These are phyloP conservation scores for Candida silvatica DNA, from an alignment of 805 yeast species.

Conservation along the genomic window DNA sequence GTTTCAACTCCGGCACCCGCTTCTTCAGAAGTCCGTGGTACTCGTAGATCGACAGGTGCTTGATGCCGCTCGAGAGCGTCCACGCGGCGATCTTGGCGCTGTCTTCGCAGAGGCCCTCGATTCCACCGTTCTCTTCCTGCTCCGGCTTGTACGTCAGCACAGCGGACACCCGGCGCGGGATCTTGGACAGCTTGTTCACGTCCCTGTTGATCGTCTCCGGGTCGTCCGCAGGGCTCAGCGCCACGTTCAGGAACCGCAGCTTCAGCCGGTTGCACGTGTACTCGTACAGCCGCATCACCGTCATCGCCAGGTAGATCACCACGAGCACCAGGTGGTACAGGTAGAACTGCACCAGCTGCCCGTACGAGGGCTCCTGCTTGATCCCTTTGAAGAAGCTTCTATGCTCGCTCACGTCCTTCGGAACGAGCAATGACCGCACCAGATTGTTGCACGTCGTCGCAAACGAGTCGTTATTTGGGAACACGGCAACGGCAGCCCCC, in stretches of 20 bases:
- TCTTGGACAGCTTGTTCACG: constrained; percentile 59
- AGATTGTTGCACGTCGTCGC: constrained; percentile 12
- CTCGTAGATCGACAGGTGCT: constrained; percentile 68
- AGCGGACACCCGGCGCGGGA: constrained; percentile 71
- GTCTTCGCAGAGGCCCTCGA: constrained; percentile 71
- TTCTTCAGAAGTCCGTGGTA: constrained; percentile 59
- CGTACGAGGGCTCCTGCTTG: constrained; percentile 2
- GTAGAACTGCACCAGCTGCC: constrained; percentile 17
- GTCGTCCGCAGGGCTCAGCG: constrained; percentile 64
- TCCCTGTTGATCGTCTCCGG: constrained; percentile 86
- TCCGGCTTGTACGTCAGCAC: constrained; percentile 67
- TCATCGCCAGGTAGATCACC: constrained; percentile 44
- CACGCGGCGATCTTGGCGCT: constrained; percentile 75
- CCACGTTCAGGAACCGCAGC: constrained; percentile 49
- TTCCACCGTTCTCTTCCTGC: constrained; percentile 84
- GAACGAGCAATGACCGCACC: constrained; percentile 12
- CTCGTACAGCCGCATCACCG: constrained; percentile 45
- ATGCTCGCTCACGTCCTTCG: constrained; percentile 7
- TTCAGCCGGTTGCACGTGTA: constrained; percentile 42
- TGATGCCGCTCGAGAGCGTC: constrained; percentile 85
- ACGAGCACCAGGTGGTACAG: constrained; percentile 43
- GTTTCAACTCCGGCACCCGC: constrained; percentile 45
- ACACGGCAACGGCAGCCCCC: constrained; percentile 8
- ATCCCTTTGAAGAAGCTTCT: constrained; percentile 3
- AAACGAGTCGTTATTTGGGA: constrained; percentile 11